Percentiles rank a stretch among this genome's conserved stretches.
Evolutionary conservation across 2,329 filamentous ascomycete species (phyloP).

Genomic region (Calonectria pseudoreteaudii): DNA sequence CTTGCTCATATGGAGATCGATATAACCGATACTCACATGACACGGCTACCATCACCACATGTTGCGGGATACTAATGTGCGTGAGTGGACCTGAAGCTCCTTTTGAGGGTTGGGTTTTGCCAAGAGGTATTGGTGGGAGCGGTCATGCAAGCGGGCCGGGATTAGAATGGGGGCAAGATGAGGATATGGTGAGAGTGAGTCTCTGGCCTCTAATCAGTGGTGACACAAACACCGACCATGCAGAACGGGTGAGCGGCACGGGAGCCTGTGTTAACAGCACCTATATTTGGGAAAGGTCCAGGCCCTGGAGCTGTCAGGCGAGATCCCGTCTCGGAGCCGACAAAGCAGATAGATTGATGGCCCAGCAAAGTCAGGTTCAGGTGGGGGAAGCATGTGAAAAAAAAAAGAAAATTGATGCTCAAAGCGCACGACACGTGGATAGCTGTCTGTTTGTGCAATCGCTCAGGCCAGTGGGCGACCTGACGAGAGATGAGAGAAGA

Average conservation of each 20-base stretch:
- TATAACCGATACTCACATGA: slow-evolving; percentile 16
- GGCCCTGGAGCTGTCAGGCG: neutral
- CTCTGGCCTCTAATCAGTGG: neutral
- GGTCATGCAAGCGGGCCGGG: neutral
- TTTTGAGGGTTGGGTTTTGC: neutral
- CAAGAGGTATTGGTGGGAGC: neutral
- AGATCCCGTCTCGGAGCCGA: neutral
- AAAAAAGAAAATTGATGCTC: neutral
- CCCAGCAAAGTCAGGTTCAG: slow-evolving; percentile 4
- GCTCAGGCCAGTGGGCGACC: neutral
- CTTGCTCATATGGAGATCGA: neutral
- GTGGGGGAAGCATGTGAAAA: neutral
- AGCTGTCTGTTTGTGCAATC: neutral
- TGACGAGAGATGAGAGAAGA: neutral
- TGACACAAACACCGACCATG: neutral
- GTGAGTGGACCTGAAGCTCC: neutral
- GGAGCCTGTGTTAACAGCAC: neutral
- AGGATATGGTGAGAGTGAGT: neutral
- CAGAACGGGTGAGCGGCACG: slow-evolving; percentile 12
- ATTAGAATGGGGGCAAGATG: neutral
- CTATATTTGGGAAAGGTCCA: neutral
- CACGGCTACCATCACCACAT: neutral
- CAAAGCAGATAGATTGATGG: neutral
- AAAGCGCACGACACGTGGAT: neutral
- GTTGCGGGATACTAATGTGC: neutral